Conservation (phyloP, 2,329 filamentous ascomycete genomes). For the Arthrobotrys megalospora region DNA sequence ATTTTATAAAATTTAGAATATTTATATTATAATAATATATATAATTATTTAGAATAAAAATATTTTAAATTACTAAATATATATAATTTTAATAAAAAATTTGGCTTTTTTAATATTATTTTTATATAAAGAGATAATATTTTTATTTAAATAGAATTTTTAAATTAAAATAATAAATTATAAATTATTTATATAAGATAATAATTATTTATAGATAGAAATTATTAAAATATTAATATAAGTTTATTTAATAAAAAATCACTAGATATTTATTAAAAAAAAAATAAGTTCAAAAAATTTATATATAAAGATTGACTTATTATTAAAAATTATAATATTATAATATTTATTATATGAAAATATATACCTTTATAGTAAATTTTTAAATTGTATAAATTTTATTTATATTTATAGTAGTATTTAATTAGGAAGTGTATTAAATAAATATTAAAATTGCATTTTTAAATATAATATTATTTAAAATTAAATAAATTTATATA, state of each 20-base stretch:
- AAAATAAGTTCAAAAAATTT: not conserved
- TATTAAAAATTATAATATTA: slow-evolving; percentile 8
- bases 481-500: not conserved
- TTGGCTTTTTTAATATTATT: slow-evolving; percentile 17
- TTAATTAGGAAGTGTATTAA: slow-evolving; percentile 1
- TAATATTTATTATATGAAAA: slow-evolving; percentile 2
- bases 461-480: slow-evolving; percentile 12
- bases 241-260: too few species aligned
- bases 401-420: too few species aligned
- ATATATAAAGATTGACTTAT: too few species aligned
- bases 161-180: too few species aligned
- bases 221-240: too few species aligned
- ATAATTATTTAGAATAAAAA: not conserved
- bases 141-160: too few species aligned
- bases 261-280: slow-evolving; percentile 12
- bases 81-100: not conserved
- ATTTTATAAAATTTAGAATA: too few species aligned
- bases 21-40: slow-evolving; percentile 5
- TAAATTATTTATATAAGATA: too few species aligned
- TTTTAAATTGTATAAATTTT: not conserved
- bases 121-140: too few species aligned
- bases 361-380: slow-evolving; percentile 15
- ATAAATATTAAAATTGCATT: slow-evolving; percentile 12
- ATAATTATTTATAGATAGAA: too few species aligned
- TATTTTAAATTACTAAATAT: slow-evolving; percentile 13